phyloP scores from a whole-genome alignment of 1,284 basidiomycete genomes.

The Ustilago curta region DNA sequence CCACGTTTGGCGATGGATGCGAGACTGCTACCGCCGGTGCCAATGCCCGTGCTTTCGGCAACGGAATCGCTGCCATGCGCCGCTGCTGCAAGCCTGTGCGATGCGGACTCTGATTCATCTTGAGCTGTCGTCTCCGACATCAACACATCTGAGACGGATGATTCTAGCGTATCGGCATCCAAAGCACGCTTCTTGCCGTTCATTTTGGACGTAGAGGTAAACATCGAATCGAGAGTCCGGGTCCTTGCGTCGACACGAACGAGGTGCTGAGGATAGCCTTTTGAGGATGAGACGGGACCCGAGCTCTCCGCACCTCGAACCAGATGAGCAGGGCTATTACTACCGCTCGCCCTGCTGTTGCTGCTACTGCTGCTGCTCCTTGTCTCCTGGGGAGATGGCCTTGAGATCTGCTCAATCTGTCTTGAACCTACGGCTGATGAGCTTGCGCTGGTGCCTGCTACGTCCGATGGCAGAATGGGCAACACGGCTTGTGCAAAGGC shows the following conservation, averaged over 20 bases:
- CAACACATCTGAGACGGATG: constrained; percentile 1
- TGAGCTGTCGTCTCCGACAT: constrained; percentile 10
- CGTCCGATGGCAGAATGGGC: constrained; percentile 29
- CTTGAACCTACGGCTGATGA: neutral
- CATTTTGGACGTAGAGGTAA: constrained; percentile 15
- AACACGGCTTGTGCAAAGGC: constrained; percentile 47
- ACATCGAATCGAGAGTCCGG: constrained; percentile 87
- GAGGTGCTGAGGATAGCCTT: constrained; percentile 81
- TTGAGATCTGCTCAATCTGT: neutral
- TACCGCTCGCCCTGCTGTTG: constrained; percentile 12
- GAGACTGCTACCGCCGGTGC: constrained; percentile 1
- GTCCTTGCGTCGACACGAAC: constrained; percentile 89
- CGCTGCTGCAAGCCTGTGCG: neutral
- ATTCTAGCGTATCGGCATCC: constrained; percentile 1
- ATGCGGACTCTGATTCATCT: constrained; percentile 1
- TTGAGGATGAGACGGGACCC: constrained; percentile 25
- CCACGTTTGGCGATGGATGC: constrained; percentile 7
- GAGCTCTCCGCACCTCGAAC: constrained; percentile 7
- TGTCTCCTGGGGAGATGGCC: constrained; percentile 13
- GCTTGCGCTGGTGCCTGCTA: neutral
- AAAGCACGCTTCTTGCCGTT: constrained; percentile 30
- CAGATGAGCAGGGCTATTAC: constrained; percentile 7
- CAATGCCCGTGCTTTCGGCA: constrained; percentile 3
- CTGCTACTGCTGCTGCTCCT: constrained; percentile 30
- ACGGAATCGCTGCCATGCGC: constrained; percentile 1